Conservation (phyloP, 2,329 filamentous ascomycete species). For the Corniculantispora saksenae region DNA sequence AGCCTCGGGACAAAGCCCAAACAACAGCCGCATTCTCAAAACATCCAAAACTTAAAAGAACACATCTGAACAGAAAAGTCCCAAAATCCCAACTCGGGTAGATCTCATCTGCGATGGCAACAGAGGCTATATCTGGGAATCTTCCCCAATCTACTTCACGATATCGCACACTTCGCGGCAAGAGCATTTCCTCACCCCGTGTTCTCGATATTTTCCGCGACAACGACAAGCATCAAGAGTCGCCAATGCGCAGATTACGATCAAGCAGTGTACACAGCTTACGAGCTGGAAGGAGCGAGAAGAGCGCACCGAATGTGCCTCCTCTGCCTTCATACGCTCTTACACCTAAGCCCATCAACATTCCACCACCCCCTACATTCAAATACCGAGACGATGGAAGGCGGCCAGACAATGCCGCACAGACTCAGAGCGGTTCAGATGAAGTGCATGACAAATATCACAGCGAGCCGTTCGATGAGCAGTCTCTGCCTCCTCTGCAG, state of each 20-base stretch:
- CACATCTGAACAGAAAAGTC: not conserved
- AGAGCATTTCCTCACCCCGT: conserved; percentile 34
- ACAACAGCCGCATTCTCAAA: not conserved
- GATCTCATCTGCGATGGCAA: conserved; percentile 20
- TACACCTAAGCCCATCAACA: conserved; percentile 32
- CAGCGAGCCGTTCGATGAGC: conserved; percentile 22
- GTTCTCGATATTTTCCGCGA: conserved; percentile 33
- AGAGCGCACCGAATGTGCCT: conserved; percentile 26
- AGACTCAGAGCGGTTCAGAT: not conserved
- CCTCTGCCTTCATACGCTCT: conserved; percentile 30
- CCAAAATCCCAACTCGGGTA: not conserved
- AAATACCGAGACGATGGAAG: conserved; percentile 16
- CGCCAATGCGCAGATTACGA: conserved; percentile 24
- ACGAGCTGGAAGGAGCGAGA: conserved; percentile 20
- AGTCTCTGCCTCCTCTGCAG: not conserved
- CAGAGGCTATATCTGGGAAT: conserved; percentile 23
- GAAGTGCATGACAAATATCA: not conserved
- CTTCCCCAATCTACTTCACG: conserved; percentile 28
- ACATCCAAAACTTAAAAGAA: not conserved
- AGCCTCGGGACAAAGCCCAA: not conserved
- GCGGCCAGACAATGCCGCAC: not conserved
- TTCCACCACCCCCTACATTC: conserved; percentile 25
- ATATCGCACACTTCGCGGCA: conserved; percentile 36
- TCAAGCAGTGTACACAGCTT: conserved; percentile 30
- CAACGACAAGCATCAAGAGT: conserved; percentile 14